Evolutionary conservation across 1,284 basidiomycete genomes (phyloP), one percentile per base, ranked within the genome.

Genomic region (Ceratorhiza oryzae-sativae): DNA sequence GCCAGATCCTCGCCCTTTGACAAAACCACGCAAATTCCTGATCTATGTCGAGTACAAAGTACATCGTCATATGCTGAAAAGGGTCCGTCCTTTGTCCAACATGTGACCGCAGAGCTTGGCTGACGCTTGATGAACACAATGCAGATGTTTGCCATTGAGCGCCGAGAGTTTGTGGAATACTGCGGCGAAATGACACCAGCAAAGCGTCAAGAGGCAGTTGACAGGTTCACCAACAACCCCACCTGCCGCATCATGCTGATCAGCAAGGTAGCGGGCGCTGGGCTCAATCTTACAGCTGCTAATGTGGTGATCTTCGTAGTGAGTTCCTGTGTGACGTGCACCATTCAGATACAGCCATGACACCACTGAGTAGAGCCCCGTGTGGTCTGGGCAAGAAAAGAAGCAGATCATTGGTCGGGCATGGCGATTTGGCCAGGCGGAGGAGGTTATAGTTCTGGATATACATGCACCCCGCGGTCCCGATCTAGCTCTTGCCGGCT

Each of bases 241-340:
- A 23, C 42, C 5, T 68, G 63, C 15, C 63, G 63, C 4, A 56
- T 68, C 20, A 68, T 68, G 63, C 23, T 68, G 25, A 68, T 68
- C 49, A 68, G 63, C 39, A 68, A 68, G 9, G 63, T 68, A 4
- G 63, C 51, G 25, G 20, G 49, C 3, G 39, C 63, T 13, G 51
- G 63, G 25, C 63, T 68, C n/a, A 68, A 68, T n/a, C 39, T 25
- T 68, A 18, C 18, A n/a, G 6, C 18, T 18, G 10, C 45, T 46
- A 18, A 32, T 9, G 27, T 63, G 3, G 27, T 63, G n/a, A 63
- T 63, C 5, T 34, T 63, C 48, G 45, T 63, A 45, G 61, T 63
- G 27, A 13, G 42, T 25, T n/a, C n/a, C n/a, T n/a, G n/a, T n/a
- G n/a, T n/a, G n/a, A n/a, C 46, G 20, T 41, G 30, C 32, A 30